phyloP scores from a whole-genome alignment of 495 filamentous ascomycete genomes.

The Aspergillus diversus region DNA sequence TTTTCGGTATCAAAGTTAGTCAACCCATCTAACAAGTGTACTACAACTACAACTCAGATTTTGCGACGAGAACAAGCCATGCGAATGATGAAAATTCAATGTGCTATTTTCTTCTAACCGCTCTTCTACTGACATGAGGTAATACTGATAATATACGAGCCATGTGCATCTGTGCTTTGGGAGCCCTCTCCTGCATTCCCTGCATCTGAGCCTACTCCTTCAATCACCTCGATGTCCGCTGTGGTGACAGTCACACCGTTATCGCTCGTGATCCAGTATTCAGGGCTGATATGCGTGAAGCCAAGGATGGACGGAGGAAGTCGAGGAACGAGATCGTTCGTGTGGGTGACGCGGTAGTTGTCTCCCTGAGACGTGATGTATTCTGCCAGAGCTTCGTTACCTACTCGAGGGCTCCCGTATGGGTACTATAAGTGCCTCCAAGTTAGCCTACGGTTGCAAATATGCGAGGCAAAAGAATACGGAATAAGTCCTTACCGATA shows the following conservation, averaged over 20 bases:
- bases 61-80: no score
- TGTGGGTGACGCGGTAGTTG: conserved; percentile 68
- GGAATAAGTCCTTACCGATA: conserved; percentile 33
- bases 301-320: conserved; percentile 59
- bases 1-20: no score
- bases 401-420: conserved; percentile 71
- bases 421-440: conserved; percentile 51
- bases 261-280: conserved; percentile 63
- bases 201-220: conserved; percentile 35
- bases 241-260: conserved; percentile 44
- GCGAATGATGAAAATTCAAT: not conserved
- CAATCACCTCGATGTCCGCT: conserved; percentile 43
- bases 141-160: conserved; percentile 46
- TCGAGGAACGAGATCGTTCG: conserved; percentile 66
- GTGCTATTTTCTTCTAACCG: not conserved
- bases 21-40: no score
- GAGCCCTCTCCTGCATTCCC: conserved; percentile 43
- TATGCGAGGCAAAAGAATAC: no score
- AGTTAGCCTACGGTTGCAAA: conserved; percentile 13
- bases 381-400: conserved; percentile 56
- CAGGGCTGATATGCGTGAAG: conserved; percentile 66
- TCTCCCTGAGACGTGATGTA: conserved; percentile 56
- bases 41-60: no score
- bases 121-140: conserved; percentile 20
- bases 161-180: conserved; percentile 36